Base-by-base conservation (phyloP, 2,329 filamentous ascomycete genomes). In the Podosphaera aphanis region DNA sequence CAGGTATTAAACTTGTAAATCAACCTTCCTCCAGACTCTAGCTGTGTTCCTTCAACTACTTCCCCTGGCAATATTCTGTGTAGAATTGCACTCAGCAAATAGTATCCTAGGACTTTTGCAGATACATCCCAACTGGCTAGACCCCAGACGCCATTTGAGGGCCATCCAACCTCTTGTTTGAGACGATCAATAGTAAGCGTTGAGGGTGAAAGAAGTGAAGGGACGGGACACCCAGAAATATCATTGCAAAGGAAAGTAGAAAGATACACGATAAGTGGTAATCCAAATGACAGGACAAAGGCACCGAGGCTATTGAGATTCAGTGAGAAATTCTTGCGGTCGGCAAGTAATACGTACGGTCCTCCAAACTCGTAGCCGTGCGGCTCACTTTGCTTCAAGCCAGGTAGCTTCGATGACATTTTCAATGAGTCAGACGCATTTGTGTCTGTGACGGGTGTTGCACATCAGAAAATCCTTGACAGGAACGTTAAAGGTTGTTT, bases 201-300 rank as follows among this genome's bases (percentile, higher is more conserved):
- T 47, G 71, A 76, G 27, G 82, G 85, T 53, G 71, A 69, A 33
- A 93, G 70, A 7, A 88, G 68, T 3, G 82, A 84, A 2, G 86
- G 84, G 2, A 83, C 78, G 41, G 88, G 90, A 59, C 90, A 95
- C 48, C 90, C 88, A 7, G 83, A 79, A 51, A 92, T 67, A 61
- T 95, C 86, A 64, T 94, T 95, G 70, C 88, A 94, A 56, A 79
- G 67, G 59, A 94, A 93, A 41, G 77, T 71, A 58, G 88, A 79
- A 55, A 77, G 60, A 63, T 90, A 93, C 54, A 84, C 73, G 51
- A 86, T 69, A 37, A 85, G 49, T 0, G 88, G 88, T 0, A 94
- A 74, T 47, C 78, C 77, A 55, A 92, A 79, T 6, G 81, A 81
- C 57, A 95, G 83, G 49, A 65, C 71, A 49, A 79, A 73, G 31